Base-by-base conservation (phyloP, 805 yeast species). In the Teunomyces kruisii region DNA sequence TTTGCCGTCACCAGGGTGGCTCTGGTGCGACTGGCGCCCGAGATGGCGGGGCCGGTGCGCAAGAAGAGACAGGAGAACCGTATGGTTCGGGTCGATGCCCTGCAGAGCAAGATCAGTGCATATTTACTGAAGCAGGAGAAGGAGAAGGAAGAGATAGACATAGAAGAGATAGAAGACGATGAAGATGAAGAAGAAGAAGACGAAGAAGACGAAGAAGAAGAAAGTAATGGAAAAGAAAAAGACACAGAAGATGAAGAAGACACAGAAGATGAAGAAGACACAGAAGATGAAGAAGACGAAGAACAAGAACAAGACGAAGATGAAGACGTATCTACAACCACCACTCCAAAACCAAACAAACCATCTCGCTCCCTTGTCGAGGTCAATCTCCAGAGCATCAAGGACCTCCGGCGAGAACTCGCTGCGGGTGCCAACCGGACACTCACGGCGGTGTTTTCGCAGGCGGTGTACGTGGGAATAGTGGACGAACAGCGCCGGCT, bases 381-480 rank as follows among this genome's bases (percentile, higher is more conserved):
- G 1, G 82, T 85, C 0, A 70, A 75, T 33, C 67, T 87, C 12
- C 71, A 78, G 9, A 84, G 92, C 51, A 72, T 92, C 1, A 60
- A 67, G n/a, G 68, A 72, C 2, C 72, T 94, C 4, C 65, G 84
- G 16, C 59, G 68, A 16, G 76, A 75, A 9, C 75, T 84, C 1
- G 80, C 80, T 35, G 52, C 54, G 0, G 49, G 61, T 0, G 66
- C 78, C 0, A 76, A 83, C 57, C 59, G 67, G n/a, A 74, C 75
- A 4, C 64, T 92, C 17, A 84, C 96, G 0, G 76, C 80, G 35
- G 64, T 88, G 1, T 81, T 92, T 62, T 75, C 84, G 7, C 80
- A 86, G 44, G 78, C 85, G 40, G 79, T 84, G 0, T 88, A 76
- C 57, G 84, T 94, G 7, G 99, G 99, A 0, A 66, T 92, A 3